phyloP scores from a whole-genome alignment of 805 yeast species.

The Spathaspora girioi region DNA sequence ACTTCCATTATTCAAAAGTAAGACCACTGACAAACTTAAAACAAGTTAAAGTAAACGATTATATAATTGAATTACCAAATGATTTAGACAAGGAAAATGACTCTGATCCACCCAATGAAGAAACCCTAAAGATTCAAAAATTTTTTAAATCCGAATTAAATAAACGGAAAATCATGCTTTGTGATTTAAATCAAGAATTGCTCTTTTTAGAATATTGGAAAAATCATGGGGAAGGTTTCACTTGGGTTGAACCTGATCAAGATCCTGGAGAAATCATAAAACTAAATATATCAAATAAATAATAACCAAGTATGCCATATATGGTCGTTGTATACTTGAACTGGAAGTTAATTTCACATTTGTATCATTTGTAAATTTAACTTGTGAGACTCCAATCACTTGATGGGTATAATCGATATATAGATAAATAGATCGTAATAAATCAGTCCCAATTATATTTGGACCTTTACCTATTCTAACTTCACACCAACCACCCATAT shows the following conservation, averaged over 20 bases:
- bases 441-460: not conserved
- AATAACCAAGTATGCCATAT: too few relatives aligned
- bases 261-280: constrained; percentile 38
- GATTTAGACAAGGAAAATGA: not conserved
- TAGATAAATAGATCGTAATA: not conserved
- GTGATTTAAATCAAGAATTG: constrained; percentile 32
- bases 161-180: constrained; percentile 31
- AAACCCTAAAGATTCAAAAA: constrained; percentile 11
- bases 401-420: not conserved
- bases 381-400: not conserved
- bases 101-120: constrained; percentile 2
- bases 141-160: constrained; percentile 21
- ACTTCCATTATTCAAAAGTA: constrained; percentile 33
- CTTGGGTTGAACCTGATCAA: constrained; percentile 46
- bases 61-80: constrained; percentile 17
- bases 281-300: constrained; percentile 9
- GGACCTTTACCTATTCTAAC: not conserved
- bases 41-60: constrained; percentile 17
- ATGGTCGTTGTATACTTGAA: too few relatives aligned
- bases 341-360: too few relatives aligned
- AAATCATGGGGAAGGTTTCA: constrained; percentile 31
- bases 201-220: constrained; percentile 35
- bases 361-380: not conserved
- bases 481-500: not conserved
- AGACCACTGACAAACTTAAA: constrained; percentile 16